A percentile compares a stretch with the other conserved stretches of the same genome.
Conservation (phyloP, 306 rosid genomes). For the Malus asiatica region DNA sequence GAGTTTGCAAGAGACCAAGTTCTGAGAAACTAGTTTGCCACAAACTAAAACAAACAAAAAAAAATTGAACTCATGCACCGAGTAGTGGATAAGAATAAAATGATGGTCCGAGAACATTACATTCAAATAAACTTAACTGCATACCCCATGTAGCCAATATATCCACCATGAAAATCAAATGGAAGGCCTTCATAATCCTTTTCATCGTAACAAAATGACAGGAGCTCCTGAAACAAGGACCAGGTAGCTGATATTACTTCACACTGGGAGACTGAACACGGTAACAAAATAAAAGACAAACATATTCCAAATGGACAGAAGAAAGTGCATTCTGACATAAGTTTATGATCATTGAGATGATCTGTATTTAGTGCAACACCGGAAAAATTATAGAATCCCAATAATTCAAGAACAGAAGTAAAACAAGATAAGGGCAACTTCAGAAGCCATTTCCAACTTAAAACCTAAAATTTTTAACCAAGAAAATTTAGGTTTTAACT, state of each 20-base stretch:
- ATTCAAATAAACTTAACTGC: slow-evolving; percentile 27
- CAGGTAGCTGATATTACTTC: slow-evolving; percentile 5
- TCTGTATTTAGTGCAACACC: neutral
- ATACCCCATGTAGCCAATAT: slow-evolving; percentile 92
- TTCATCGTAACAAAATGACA: slow-evolving; percentile 50
- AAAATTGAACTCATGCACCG: neutral
- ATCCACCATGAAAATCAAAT: slow-evolving; percentile 93
- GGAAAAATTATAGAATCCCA: neutral
- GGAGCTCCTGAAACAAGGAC: slow-evolving; percentile 65
- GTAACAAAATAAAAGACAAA: neutral
- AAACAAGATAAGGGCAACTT: neutral
- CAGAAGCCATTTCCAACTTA: neutral
- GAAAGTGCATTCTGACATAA: neutral
- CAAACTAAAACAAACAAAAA: neutral
- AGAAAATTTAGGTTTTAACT: no score
- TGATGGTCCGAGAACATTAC: neutral
- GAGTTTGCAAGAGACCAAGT: neutral
- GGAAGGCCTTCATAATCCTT: slow-evolving; percentile 76
- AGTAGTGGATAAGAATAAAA: neutral
- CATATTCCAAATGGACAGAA: neutral
- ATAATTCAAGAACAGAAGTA: neutral
- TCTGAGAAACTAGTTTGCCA: neutral
- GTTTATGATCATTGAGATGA: neutral
- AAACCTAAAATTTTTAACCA: no score
- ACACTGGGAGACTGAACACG: neutral